Evolutionary conservation across 495 filamentous ascomycete species (phyloP), one percentile per base, ranked within the genome.

Genomic region (Lentithecium fluviatile): DNA sequence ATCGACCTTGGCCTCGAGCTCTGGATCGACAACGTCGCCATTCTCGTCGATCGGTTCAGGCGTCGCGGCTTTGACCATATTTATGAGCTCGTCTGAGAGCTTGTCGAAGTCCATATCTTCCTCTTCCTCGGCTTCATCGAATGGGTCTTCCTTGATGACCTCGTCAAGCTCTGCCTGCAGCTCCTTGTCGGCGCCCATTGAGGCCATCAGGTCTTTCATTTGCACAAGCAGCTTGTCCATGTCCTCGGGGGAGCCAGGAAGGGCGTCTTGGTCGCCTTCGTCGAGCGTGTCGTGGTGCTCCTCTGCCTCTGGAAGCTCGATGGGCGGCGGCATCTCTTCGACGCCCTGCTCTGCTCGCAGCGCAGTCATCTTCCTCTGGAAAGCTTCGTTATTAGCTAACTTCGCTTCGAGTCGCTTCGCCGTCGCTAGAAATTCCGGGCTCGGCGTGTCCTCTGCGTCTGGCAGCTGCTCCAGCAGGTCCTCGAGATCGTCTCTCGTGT

Each of bases 1-100:
- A 24, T 65, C 56, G 36, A 60, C 56, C 43, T 56, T 45, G 29
- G 62, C 62, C 45, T 56, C 15, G 32, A 56, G 49, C 19, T 65
- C 45, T 21, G 55, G 46, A 17, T 52, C 25, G 6, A 7, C 23
- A 6, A 29, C 10, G n/a, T 37, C 53, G 5, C 20, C 37, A 24
- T 24, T n/a, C 17, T 57, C 36, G 29, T 49, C 52, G 12, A 19
- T 17, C 24, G 38, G 29, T 20, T 38, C 37, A 40, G 52, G 32
- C 3, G 38, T 15, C 6, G 21, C 29, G 20, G 26, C 29, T 17
- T 23, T 42, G 6, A 11, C 29, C 6, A 54, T 4, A 0, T 52
- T 36, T 20, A 29, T 45, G 45, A 56, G 47, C 29, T 57, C 37
- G 13, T 58, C 3, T 17, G 40, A 45, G 6, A 45, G 42, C 11